Conservation (phyloP, 2,329 filamentous ascomycete genomes). For the Aquanectria penicillioides region DNA sequence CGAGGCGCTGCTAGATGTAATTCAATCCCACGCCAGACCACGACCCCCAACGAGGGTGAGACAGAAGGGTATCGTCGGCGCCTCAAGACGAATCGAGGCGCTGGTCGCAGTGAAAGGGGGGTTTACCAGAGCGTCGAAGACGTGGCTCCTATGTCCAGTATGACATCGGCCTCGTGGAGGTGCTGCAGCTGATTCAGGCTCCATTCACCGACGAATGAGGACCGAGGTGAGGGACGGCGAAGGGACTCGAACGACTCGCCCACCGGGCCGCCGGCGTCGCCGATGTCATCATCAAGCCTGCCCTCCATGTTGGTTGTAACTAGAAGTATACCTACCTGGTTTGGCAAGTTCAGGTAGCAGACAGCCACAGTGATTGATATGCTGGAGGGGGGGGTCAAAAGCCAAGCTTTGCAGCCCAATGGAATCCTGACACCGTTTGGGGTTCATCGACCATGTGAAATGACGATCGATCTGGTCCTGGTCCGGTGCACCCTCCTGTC, state of each 20-base stretch:
- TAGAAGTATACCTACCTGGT: slow-evolving; percentile 7
- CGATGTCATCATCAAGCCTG: slow-evolving; percentile 35
- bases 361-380: neutral
- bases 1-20: neutral
- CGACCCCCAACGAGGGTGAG: neutral
- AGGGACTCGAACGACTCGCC: slow-evolving; percentile 3
- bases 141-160: slow-evolving; percentile 12
- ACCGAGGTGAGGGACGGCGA: slow-evolving; percentile 1
- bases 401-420: slow-evolving; percentile 6
- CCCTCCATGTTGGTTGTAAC: neutral
- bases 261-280: slow-evolving; percentile 32
- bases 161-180: slow-evolving; percentile 10
- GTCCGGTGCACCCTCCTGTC: slow-evolving; percentile 11
- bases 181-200: slow-evolving; percentile 12
- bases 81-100: neutral
- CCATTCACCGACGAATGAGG: slow-evolving; percentile 15
- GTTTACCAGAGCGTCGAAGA: slow-evolving; percentile 11
- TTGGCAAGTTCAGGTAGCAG: slow-evolving; percentile 4
- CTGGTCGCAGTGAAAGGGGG: slow-evolving; percentile 1
- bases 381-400: slow-evolving; percentile 2
- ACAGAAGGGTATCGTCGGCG: slow-evolving; percentile 4
- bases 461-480: slow-evolving; percentile 16
- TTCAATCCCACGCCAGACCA: slow-evolving; percentile 9
- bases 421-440: neutral
- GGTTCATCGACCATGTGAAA: slow-evolving; percentile 19